phyloP scores from a whole-genome alignment of 2,329 filamentous ascomycete species.

The Claviceps arundinis region DNA sequence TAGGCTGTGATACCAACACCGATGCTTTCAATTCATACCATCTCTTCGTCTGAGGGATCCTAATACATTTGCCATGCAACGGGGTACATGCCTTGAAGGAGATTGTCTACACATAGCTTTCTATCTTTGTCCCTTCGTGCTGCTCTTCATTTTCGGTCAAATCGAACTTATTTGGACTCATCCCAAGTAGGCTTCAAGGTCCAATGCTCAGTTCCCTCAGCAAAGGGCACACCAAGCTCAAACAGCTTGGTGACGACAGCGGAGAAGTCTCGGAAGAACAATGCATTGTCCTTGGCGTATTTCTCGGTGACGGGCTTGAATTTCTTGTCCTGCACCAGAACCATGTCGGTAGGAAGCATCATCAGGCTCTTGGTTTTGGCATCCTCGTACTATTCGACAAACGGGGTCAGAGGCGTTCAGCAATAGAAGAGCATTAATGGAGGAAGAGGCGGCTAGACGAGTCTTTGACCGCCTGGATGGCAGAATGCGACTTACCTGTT shows the following conservation, averaged over 20 bases:
- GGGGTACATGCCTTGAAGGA: neutral
- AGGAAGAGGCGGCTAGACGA: neutral
- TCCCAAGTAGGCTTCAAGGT: constrained; percentile 47
- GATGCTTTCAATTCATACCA: neutral
- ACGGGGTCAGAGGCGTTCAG: constrained; percentile 4
- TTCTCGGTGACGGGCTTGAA: constrained; percentile 71
- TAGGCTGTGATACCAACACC: neutral
- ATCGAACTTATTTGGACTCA: constrained; percentile 15
- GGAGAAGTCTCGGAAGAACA: constrained; percentile 89
- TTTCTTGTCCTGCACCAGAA: constrained; percentile 73
- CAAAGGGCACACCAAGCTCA: constrained; percentile 87
- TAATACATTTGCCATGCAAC: neutral
- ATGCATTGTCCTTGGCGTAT: constrained; percentile 82
- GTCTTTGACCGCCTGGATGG: neutral
- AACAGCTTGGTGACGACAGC: constrained; percentile 70
- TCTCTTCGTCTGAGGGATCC: neutral
- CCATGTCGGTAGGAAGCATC: constrained; percentile 94
- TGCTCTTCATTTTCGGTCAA: neutral
- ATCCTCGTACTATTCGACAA: constrained; percentile 61
- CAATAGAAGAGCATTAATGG: neutral
- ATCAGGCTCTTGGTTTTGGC: constrained; percentile 77
- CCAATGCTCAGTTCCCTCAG: constrained; percentile 46
- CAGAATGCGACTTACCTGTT: constrained; percentile 36
- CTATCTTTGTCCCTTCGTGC: neutral
- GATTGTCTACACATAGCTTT: constrained; percentile 5